Evolutionary conservation across 768 basidiomycete genomes (phyloP), one percentile per base, ranked within the genome.

Genomic region (Serendipita vermifera): DNA sequence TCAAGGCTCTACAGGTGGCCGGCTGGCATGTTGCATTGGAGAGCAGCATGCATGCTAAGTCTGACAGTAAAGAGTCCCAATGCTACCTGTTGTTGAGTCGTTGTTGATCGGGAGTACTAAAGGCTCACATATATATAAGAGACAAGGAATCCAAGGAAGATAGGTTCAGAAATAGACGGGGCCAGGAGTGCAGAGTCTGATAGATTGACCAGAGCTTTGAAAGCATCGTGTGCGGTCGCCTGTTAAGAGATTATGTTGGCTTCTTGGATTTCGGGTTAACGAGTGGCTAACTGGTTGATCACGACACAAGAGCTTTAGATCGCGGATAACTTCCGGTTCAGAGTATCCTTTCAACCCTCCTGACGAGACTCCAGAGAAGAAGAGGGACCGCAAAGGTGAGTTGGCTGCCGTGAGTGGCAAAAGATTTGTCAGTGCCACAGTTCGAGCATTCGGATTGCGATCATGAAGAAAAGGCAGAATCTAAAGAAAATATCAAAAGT

Each of bases 21-120:
- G 85, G 74, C 39, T 87, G 82, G 3, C 85, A 77, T 6, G 90
- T 87, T 32, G 96, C 71, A 70, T 98, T 98, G n/a, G 92, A 94
- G 7, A 98, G 76, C 1, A 97, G 75, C 94, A 98, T 98, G n/a
- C 89, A 78, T 2, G 92, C 90, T 17, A 98, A 80, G 72, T 97
- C 93, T 32, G 91, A 90, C 26, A 97, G 83, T 57, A 85, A 81
- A 7, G 93, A 82, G 59, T 85, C 80, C n/a, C 88, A 85, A 68
- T 91, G 86, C 92, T 97, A 62, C 6, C 36, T 22, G 2, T 15
- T n/a, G 55, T 26, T 58, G 53, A 7, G 32, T 59, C 61, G 56
- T 53, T 29, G 26, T 35, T 57, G 51, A 32, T 20, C 17, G 39
- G 40, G 39, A 9, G 32, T 3, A 57, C 27, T 24, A n/a, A 11